Base-by-base conservation (phyloP, 768 basidiomycete genomes). In the Tulasnella sp. region DNA sequence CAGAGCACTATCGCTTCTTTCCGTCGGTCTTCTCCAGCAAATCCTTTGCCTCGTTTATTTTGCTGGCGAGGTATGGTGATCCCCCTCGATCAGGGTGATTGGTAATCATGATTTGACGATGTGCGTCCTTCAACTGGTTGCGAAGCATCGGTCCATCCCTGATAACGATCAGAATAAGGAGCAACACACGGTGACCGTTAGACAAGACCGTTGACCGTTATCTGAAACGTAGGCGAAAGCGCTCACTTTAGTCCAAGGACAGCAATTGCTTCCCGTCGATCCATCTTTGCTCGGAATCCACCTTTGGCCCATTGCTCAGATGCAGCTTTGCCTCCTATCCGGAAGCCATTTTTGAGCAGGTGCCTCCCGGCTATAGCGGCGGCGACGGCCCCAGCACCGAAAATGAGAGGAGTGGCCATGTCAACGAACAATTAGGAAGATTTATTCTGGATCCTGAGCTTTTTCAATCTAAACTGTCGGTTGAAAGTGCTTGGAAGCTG, bases 51-150 rank as follows among this genome's bases (percentile, higher is more conserved):
- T 99, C 97, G 80, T 99, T 99, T 75, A 98, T 96, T 85, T 99
- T 98, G 77, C 94, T 95, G 14, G 97, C 95, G 66, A 98, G 82
- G 81, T 98, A 99, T 7, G 97, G 97, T n/a, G 95, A 92, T 36
- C 97, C 97, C 39, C 97, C 97, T 74, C 97, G 86, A 83, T 99
- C 97, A 12, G 97, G 97, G 82, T 99, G 97, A 81, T 99, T 99
- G 35, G 94, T 92, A 67, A 98, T 86, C 97, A 99, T 99, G 76
- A 99, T 92, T 41, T 90, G 87, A 71, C 96, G 88, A 81, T 99
- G 97, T 0, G 97, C 95, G 76, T 98, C 96, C 82, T 98, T 98
- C 72, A 98, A 79, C 79, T 84, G 88, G 69, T 79, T 86, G n/a
- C 87, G 86, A n/a, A 96, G 82, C 71, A 83, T 83, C 11, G 92